phyloP scores from a whole-genome alignment of 257 asterid species.

The Nicotiana knightiana region DNA sequence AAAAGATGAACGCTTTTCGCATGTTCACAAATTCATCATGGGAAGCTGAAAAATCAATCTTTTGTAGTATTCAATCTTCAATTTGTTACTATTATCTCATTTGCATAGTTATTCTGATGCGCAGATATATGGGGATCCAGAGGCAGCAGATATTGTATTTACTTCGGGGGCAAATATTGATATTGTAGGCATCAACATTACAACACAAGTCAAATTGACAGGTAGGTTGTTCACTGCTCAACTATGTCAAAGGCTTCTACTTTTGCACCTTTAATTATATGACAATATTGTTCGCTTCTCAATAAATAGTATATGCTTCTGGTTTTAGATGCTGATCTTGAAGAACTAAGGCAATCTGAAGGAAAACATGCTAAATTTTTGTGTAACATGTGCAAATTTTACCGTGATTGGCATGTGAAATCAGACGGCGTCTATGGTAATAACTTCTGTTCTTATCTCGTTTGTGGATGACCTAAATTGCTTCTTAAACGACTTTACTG shows the following conservation, averaged over 20 bases:
- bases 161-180: conserved; percentile 91
- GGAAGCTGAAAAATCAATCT: background rate
- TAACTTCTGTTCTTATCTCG: conserved; percentile 15
- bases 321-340: conserved; percentile 63
- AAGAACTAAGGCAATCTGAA: conserved; percentile 55
- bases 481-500: background rate
- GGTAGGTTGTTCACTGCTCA: conserved; percentile 31
- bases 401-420: conserved; percentile 95
- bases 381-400: conserved; percentile 75
- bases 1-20: background rate
- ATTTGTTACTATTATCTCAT: background rate
- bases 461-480: background rate
- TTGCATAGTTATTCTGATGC: background rate
- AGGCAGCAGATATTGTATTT: conserved; percentile 94
- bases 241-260: background rate
- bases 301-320: background rate
- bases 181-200: conserved; percentile 78
- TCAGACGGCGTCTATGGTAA: conserved; percentile 91
- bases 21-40: background rate
- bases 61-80: background rate
- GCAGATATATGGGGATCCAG: conserved; percentile 95
- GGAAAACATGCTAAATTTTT: conserved; percentile 74
- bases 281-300: background rate
- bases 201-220: conserved; percentile 84
- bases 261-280: background rate